Percentiles rank a stretch among this genome's conserved stretches.
Evolutionary conservation across 352 stramenopile species (phyloP).

Genomic region (Phytophthora tubulina): DNA sequence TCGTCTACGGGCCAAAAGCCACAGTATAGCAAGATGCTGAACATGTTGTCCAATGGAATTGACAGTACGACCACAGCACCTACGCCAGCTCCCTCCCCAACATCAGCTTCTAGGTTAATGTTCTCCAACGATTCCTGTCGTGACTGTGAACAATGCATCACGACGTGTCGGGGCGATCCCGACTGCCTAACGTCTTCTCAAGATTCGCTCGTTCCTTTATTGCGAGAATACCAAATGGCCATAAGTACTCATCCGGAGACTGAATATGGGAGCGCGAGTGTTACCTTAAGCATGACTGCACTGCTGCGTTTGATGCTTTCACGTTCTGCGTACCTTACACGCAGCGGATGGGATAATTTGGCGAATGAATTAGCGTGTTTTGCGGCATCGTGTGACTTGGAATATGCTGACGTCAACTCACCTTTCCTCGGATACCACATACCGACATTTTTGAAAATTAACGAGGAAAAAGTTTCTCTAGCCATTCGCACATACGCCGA

Average conservation of each 20-base stretch:
- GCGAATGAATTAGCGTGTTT: constrained; percentile 9
- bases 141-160: neutral
- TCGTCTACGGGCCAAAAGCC: constrained; percentile 2
- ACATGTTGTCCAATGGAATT: constrained; percentile 13
- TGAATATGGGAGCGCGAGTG: neutral
- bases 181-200: constrained; percentile 3
- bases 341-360: neutral
- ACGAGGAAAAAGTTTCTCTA: neutral
- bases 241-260: neutral
- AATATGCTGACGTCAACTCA: constrained; percentile 10
- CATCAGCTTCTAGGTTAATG: constrained; percentile 3
- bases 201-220: neutral
- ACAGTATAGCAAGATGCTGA: constrained; percentile 15
- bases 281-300: constrained; percentile 4
- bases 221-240: neutral
- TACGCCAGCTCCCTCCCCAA: neutral
- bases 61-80: neutral
- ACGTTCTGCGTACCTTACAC: neutral
- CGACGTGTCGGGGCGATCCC: neutral
- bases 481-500: neutral
- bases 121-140: neutral
- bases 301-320: neutral
- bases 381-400: constrained; percentile 10
- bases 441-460: neutral
- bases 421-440: constrained; percentile 1